Evolutionary conservation across 768 basidiomycete genomes (phyloP), one percentile per base, ranked within the genome.

Genomic region (Suillus placidus): DNA sequence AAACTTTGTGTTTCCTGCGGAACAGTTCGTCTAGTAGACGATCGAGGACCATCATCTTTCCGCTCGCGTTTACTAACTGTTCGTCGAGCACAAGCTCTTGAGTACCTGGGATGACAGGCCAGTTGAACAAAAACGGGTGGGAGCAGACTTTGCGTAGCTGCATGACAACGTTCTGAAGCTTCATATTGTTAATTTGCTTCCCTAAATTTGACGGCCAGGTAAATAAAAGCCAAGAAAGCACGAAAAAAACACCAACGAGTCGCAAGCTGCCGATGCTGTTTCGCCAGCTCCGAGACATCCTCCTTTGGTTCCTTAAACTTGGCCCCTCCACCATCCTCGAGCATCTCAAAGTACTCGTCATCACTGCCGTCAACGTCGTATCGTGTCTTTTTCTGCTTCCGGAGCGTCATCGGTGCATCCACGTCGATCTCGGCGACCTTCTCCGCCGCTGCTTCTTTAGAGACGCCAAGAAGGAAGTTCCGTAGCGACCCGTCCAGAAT

Each of bases 11-110:
- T 9, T 84, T 86, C 3, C 89, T 80, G 45, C 80, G 81, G 77
- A 99, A 94, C 37, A 99, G 79, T 64, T 89, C 95, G 38, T 86
- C 86, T 9, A 99, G 84, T 10, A 99, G 80, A 7, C 95, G 87
- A 68, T 98, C 93, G 0, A 99, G 85, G 3, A 99, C 81, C 84
- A 99, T 90, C 97, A 99, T 99, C 83, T 99, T 99, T 20, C 97
- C 97, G 64, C 92, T 94, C 0, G 88, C 88, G 64, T 91, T 88
- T 32, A 96, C 87, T 38, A 98, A 81, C 71, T 95, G 88, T 32
- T 92, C 88, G 30, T 77, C 74, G 30, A 63, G 52, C 13, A 63
- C 56, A 3, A 42, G 62, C 49, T 88, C 78, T n/a, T 80, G 80
- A 1, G 90, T 92, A 6, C 79, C 70, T 1, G 84, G 81, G 70